These are phyloP conservation scores for Fusarium foetens DNA, from an alignment of 2,329 filamentous ascomycete species.

Conservation along the genomic window DNA sequence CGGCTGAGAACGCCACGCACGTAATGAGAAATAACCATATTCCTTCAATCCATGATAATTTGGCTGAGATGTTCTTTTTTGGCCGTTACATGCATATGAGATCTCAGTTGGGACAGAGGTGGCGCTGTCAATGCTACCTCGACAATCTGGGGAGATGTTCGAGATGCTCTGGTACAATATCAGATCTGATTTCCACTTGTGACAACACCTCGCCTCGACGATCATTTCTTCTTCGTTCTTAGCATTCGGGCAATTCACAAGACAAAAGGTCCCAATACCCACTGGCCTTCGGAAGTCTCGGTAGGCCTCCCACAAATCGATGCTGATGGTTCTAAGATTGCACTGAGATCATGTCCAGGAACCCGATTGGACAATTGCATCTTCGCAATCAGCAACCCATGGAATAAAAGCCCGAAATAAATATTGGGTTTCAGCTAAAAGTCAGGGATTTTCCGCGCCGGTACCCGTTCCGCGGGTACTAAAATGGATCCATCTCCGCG, in stretches of 20 bases:
- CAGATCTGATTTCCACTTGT: neutral
- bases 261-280: neutral
- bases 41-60: neutral
- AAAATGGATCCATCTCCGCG: constrained; percentile 1
- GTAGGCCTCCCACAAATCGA: neutral
- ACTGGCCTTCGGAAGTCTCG: constrained; percentile 2
- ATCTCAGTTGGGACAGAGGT: neutral
- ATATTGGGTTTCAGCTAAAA: neutral
- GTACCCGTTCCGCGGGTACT: neutral
- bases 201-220: neutral
- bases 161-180: no score
- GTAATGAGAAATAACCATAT: neutral
- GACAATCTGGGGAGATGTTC: neutral
- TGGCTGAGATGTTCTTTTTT: neutral
- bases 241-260: neutral
- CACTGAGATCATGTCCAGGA: neutral
- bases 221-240: neutral
- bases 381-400: neutral
- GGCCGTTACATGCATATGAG: neutral
- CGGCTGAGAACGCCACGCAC: neutral
- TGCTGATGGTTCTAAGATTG: neutral
- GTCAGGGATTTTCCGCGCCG: neutral
- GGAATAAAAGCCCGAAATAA: neutral
- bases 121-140: neutral
- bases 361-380: neutral